phyloP scores from a whole-genome alignment of 768 basidiomycete species.

The Macrolepiota albuminosa region DNA sequence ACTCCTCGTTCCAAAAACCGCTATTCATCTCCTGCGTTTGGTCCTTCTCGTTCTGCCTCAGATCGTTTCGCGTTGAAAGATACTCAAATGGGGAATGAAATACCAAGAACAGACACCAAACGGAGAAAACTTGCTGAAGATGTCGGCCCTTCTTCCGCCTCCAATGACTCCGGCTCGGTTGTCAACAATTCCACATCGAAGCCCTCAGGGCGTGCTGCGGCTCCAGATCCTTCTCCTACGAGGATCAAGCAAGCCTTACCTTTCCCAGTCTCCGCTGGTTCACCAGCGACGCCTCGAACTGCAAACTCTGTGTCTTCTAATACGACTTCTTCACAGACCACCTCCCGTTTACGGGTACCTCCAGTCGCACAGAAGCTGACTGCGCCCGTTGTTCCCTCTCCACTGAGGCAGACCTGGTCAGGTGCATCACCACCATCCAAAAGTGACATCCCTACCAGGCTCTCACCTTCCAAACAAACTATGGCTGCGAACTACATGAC shows the following conservation, averaged over 20 bases:
- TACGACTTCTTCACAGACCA: slow-evolving; percentile 19
- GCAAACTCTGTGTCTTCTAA: slow-evolving; percentile 15
- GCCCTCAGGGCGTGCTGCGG: slow-evolving; percentile 25
- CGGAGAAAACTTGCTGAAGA: slow-evolving; percentile 56
- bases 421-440: slow-evolving; percentile 33
- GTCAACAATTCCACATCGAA: slow-evolving; percentile 15
- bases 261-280: slow-evolving; percentile 28
- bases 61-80: slow-evolving; percentile 34
- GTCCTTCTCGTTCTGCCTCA: slow-evolving; percentile 43
- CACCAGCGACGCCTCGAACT: slow-evolving; percentile 24
- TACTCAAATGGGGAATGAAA: slow-evolving; percentile 27
- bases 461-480: slow-evolving; percentile 42
- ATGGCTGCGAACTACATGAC: slow-evolving; percentile 67
- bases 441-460: slow-evolving; percentile 26
- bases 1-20: slow-evolving; percentile 49
- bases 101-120: slow-evolving; percentile 47
- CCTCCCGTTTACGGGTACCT: slow-evolving; percentile 37
- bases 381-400: slow-evolving; percentile 64
- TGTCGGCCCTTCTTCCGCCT: slow-evolving; percentile 23
- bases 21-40: slow-evolving; percentile 71
- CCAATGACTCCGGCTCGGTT: slow-evolving; percentile 20
- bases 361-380: slow-evolving; percentile 44
- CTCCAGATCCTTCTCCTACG: slow-evolving; percentile 30
- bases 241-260: slow-evolving; percentile 25
- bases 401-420: slow-evolving; percentile 72